Percentiles rank a stretch among this genome's conserved stretches.
These are phyloP conservation scores for Myochromella boudieri DNA, from an alignment of 768 basidiomycete species.

Conservation along the genomic window DNA sequence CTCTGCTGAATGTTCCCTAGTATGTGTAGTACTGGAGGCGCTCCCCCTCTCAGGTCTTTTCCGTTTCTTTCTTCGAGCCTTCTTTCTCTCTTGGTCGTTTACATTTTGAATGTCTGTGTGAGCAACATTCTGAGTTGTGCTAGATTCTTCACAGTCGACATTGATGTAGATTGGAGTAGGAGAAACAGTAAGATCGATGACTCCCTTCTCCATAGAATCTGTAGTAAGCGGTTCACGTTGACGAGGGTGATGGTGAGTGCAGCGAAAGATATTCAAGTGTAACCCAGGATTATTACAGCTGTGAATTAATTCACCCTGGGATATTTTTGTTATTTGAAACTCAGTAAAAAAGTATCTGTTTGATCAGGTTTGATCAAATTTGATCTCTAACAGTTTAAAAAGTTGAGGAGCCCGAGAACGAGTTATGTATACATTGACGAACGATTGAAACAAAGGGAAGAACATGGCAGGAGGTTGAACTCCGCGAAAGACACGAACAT, in stretches of 20 bases:
- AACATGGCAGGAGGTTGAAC: constrained; percentile 6
- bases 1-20: constrained; percentile 20
- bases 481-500: neutral
- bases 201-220: constrained; percentile 17
- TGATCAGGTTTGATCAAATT: too few species aligned
- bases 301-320: too few species aligned
- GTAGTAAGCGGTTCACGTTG: neutral
- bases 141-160: constrained; percentile 3
- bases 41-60: constrained; percentile 25
- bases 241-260: neutral
- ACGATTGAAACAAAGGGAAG: too few species aligned
- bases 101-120: neutral
- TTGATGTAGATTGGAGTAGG: constrained; percentile 3
- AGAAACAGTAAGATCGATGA: constrained; percentile 33
- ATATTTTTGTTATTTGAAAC: constrained; percentile 15
- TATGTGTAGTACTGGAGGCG: constrained; percentile 15
- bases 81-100: constrained; percentile 11
- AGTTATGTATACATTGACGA: neutral
- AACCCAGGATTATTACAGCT: too few species aligned
- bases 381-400: too few species aligned
- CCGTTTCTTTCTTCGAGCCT: constrained; percentile 23
- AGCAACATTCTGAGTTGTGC: neutral
- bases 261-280: neutral
- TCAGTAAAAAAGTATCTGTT: constrained; percentile 3
- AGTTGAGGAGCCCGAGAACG: too few species aligned